Evolutionary conservation across 139 green algal genomes (phyloP), one percentile per base, ranked within the genome.

Genomic region (Nannochloris sp.): DNA sequence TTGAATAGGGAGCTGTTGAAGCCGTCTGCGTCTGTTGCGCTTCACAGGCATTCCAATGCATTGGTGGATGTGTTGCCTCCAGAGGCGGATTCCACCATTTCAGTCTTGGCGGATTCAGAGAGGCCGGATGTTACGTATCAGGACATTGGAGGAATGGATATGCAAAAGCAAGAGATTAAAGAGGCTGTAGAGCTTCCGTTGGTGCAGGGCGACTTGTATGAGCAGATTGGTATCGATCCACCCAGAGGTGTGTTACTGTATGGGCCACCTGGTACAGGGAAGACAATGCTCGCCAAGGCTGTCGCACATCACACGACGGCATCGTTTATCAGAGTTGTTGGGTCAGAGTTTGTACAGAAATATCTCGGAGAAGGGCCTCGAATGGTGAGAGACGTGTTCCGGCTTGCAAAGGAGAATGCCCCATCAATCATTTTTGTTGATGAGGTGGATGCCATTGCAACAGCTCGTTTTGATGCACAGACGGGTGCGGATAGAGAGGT

Each of bases 361-460:
- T 98, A 98, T 67, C 79, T 98, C 5, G 93, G 93, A 46, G 93
- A 98, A 85, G 93, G 94, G 0, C 94, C 94, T 3, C 81, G 93
- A 61, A 95, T 99, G 86, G 94, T 99, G 61, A 84, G 94, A 16
- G 94, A 99, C 66, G 86, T 99, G 44, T 99, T 99, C 86, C 76
- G 94, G 0, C 79, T 99, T 49, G 94, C 94, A 23, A 95, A 97
- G 71, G 93, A 99, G 75, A 96, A 98, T 57, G 84, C 93, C 10
- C 94, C 94, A 3, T 78, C 87, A 56, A 99, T 99, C 72, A 95
- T 99, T 63, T 99, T 99, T 82, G 97, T 99, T 44, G 90, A 96
- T 59, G 88, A 94, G 79, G 82, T 96, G 57, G 94, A 99, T 58
- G 94, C 94, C 23, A 97, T 99, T 55, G 94, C 91, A 10, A 99